Percentiles rank a stretch among this genome's conserved stretches.
phyloP scores from a whole-genome alignment of 2,329 filamentous ascomycete genomes.

The Nemania serpens region DNA sequence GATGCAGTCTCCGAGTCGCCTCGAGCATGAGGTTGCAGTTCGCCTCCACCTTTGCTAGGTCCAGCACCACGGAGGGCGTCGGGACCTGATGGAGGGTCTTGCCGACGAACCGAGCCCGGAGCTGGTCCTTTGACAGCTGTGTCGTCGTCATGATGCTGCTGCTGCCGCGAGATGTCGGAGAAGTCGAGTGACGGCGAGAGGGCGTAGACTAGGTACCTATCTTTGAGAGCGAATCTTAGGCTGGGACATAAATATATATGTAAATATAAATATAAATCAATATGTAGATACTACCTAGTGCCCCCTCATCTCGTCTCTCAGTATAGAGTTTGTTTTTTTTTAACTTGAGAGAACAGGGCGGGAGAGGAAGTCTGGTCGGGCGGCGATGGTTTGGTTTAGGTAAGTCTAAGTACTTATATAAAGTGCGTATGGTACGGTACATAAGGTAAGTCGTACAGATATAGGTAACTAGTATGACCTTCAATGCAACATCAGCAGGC shows the following conservation, averaged over 20 bases:
- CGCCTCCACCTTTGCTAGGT: conserved; percentile 65
- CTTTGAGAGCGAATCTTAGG: background rate
- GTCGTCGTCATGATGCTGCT: conserved; percentile 30
- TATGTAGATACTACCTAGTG: background rate
- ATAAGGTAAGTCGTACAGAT: background rate
- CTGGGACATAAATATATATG: background rate
- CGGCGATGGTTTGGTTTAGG: background rate
- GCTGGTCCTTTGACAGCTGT: conserved; percentile 42
- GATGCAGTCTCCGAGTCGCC: conserved; percentile 59
- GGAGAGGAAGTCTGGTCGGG: background rate
- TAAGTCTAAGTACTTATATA: too few species aligned
- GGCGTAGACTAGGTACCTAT: too few species aligned
- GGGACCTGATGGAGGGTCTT: conserved; percentile 63
- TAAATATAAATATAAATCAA: too few species aligned
- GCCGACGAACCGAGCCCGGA: conserved; percentile 57
- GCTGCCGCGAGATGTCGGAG: background rate
- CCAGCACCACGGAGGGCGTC: conserved; percentile 70
- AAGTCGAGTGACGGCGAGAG: background rate
- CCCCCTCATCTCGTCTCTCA: background rate
- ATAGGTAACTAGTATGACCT: conserved; percentile 11
- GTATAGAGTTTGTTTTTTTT: background rate
- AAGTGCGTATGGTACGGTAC: too few species aligned
- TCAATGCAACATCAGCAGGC: background rate
- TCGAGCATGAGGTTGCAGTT: conserved; percentile 76
- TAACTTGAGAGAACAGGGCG: background rate